Evolutionary conservation across 2,329 filamentous ascomycete species (phyloP).

Genomic region (Davidsoniella australis): DNA sequence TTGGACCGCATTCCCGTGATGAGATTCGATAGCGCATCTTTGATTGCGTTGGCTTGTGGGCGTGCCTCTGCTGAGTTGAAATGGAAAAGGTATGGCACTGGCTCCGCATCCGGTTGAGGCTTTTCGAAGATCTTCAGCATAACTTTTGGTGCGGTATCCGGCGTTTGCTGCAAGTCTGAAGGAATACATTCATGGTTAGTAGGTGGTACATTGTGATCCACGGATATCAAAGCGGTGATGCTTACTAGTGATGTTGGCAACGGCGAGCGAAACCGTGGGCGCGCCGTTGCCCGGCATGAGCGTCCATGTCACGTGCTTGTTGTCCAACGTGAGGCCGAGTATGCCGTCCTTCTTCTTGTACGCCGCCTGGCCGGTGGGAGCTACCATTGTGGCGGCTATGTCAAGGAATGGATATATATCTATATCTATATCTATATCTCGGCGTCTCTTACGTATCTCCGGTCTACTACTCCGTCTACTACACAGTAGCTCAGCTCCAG

Average conservation of each 20-base stretch:
- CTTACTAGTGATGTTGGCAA: conserved; percentile 71
- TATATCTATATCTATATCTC: too few relatives aligned
- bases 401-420: too few relatives aligned
- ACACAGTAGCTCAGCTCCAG: too few relatives aligned
- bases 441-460: too few relatives aligned
- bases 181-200: conserved; percentile 2
- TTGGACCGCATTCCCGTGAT: conserved; percentile 50
- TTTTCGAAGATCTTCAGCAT: conserved; percentile 87
- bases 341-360: conserved; percentile 96
- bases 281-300: conserved; percentile 46
- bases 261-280: conserved; percentile 49
- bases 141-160: conserved; percentile 71
- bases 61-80: conserved; percentile 73
- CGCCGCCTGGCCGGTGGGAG: conserved; percentile 47
- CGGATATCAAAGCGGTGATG: conserved; percentile 1
- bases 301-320: conserved; percentile 64
- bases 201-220: background rate
- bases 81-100: conserved; percentile 66
- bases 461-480: too few relatives aligned
- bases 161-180: conserved; percentile 83
- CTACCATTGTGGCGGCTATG: conserved; percentile 28
- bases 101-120: conserved; percentile 35
- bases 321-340: conserved; percentile 57
- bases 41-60: conserved; percentile 69
- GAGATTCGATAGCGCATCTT: conserved; percentile 62